These are phyloP conservation scores for Kappamyces sp. DNA, from an alignment of 192 early-diverging fungal species.

Conservation along the genomic window DNA sequence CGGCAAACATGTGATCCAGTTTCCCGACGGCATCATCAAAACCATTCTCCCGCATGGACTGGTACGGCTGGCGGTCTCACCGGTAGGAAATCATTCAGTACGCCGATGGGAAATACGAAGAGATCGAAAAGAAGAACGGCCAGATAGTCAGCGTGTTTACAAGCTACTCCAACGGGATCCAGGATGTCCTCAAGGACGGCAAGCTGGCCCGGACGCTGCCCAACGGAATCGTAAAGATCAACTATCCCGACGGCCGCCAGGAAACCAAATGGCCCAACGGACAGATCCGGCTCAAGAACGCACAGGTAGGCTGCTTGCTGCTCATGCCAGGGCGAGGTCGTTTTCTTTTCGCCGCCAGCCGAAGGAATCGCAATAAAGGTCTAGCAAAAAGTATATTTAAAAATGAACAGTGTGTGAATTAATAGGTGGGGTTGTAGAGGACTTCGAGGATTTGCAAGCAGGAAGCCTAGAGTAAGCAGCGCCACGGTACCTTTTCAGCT, in stretches of 20 bases:
- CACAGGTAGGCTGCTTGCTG: not conserved
- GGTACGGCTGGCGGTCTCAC: not conserved
- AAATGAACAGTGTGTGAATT: no score
- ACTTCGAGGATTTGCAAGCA: no score
- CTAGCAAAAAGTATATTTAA: no score
- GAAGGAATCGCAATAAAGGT: no score
- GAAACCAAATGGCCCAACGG: conserved; percentile 22
- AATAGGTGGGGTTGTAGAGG: no score
- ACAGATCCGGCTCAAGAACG: conserved; percentile 12
- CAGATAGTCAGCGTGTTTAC: conserved; percentile 3
- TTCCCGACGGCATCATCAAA: conserved; percentile 29
- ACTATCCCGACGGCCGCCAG: conserved; percentile 7
- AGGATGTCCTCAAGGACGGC: conserved; percentile 13
- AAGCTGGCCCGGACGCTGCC: not conserved
- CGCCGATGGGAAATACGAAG: conserved; percentile 15
- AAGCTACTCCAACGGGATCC: conserved; percentile 15
- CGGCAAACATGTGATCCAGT: conserved; percentile 27
- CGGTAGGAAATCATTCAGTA: conserved; percentile 7
- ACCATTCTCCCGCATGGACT: conserved; percentile 25
- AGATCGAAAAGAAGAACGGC: conserved; percentile 13
- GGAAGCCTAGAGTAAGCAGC: no score
- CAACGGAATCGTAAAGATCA: conserved; percentile 1
- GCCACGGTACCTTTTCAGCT: no score
- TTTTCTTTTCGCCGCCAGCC: no score
- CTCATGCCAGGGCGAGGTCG: no score